Base-by-base conservation (phyloP, 2,329 filamentous ascomycete species). In the Parastagonospora avenae region DNA sequence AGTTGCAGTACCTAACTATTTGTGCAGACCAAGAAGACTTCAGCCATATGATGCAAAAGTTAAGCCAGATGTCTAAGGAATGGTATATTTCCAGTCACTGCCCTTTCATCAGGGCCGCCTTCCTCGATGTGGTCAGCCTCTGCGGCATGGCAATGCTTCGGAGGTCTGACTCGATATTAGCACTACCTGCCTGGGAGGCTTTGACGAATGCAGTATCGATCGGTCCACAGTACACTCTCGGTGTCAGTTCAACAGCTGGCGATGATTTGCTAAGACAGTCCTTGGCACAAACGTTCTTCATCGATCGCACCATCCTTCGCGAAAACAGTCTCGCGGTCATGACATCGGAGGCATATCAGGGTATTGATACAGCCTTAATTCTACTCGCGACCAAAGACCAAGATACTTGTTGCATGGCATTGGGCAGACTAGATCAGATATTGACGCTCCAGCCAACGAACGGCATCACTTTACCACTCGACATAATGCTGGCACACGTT, bases 61-160 rank as follows among this genome's bases (percentile, higher is more conserved):
- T 71, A 1, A 42, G 46, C 24, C 49, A 50, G 14, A 47, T 50
- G 12, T 52, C 56, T 15, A 45, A 51, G 1, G 42, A 19, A 10
- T 60, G 64, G 52, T 70, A 64, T 30, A 46, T 39, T 2, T 9
- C 46, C 6, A 64, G 51, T 16, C 41, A 52, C 8, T 77, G 74
- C 43, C 57, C 70, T 1, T 64, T 75, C 24, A 66, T 69, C 7
- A 67, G 66, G 50, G 63, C 69, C 3, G 69, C 71, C 6, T 74
- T 73, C 41, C 54, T 76, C 2, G 74, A 77, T 35, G 52, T 76
- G 11, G 44, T 70, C 19, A 66, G 60, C 46, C 45, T 65, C 1
- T 71, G 65, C 37, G 66, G 63, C 4, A 56, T 63, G 50, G 32
- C 59, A 6, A 52, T 66, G 15, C 48, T 66, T 4, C 45, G 63